Conservation (phyloP, 2,329 filamentous ascomycete genomes). For the Nemania bipapillata region DNA sequence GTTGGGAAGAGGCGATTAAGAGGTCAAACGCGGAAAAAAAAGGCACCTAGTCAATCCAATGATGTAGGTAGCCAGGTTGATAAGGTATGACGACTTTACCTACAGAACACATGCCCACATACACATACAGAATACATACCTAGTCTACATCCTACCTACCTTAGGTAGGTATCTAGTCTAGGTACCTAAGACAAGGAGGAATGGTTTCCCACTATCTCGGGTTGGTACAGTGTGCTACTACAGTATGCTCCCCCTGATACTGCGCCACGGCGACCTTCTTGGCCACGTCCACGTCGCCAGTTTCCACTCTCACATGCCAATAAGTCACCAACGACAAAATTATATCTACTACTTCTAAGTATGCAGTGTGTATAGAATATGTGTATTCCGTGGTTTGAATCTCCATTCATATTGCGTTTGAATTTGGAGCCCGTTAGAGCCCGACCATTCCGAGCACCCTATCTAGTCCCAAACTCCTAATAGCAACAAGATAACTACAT, state of each 20-base stretch:
- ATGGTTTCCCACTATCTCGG: not conserved
- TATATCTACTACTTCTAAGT: no score
- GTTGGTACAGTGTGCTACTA: not conserved
- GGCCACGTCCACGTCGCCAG: not conserved
- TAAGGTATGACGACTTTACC: slow-evolving; percentile 34
- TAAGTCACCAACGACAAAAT: not conserved
- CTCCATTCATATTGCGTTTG: not conserved
- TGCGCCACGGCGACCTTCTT: not conserved
- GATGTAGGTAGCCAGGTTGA: slow-evolving; percentile 15
- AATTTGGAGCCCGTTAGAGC: not conserved
- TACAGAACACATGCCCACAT: not conserved
- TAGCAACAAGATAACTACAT: slow-evolving; percentile 3
- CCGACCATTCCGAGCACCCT: no score
- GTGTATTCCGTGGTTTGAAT: not conserved
- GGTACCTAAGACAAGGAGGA: not conserved
- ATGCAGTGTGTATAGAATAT: not conserved
- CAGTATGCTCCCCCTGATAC: not conserved
- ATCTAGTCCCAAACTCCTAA: slow-evolving; percentile 10
- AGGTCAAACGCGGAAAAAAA: not conserved
- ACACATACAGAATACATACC: not conserved
- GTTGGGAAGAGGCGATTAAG: not conserved
- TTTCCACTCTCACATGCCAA: slow-evolving; percentile 2
- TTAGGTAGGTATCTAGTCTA: not conserved
- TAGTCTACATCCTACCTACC: not conserved
- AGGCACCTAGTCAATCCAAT: not conserved